Evolutionary conservation across 192 early-diverging fungal genomes (phyloP).

Genomic region (Podila minutissima): DNA sequence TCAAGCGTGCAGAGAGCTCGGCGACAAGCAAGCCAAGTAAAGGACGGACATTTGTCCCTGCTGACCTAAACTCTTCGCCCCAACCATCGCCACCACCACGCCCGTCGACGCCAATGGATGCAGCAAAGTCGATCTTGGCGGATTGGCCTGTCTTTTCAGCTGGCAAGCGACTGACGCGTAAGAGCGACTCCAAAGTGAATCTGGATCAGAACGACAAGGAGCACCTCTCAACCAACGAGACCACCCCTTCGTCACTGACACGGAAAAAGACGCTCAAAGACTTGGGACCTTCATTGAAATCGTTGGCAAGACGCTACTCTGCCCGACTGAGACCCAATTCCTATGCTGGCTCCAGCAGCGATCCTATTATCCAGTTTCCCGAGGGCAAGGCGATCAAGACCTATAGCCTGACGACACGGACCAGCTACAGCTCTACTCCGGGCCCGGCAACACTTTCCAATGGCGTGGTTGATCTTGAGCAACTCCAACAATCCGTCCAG

Average conservation of each 20-base stretch:
- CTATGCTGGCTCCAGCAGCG: conserved; percentile 32
- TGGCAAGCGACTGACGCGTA: background rate
- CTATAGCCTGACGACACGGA: background rate
- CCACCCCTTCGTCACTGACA: background rate
- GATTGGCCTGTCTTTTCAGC: background rate
- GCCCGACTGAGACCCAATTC: conserved; percentile 32
- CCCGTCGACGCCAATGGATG: no score
- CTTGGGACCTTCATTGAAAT: conserved; percentile 28
- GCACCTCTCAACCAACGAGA: background rate
- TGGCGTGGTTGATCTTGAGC: conserved; percentile 17
- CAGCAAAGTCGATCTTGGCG: background rate
- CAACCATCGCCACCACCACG: background rate
- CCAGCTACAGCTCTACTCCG: background rate
- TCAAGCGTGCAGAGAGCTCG: background rate
- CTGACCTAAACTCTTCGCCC: background rate
- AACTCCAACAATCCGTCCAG: background rate
- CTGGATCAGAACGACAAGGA: background rate
- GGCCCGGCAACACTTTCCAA: background rate
- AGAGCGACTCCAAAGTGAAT: background rate
- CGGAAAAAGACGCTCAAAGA: conserved; percentile 34
- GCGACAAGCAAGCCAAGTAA: background rate
- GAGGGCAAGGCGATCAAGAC: background rate
- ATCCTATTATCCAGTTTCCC: conserved; percentile 15
- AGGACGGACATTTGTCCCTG: background rate
- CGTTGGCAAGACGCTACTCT: conserved; percentile 42